These are phyloP conservation scores for Cyclotella cryptica DNA, from an alignment of 108 stramenopile genomes.

Conservation along the genomic window DNA sequence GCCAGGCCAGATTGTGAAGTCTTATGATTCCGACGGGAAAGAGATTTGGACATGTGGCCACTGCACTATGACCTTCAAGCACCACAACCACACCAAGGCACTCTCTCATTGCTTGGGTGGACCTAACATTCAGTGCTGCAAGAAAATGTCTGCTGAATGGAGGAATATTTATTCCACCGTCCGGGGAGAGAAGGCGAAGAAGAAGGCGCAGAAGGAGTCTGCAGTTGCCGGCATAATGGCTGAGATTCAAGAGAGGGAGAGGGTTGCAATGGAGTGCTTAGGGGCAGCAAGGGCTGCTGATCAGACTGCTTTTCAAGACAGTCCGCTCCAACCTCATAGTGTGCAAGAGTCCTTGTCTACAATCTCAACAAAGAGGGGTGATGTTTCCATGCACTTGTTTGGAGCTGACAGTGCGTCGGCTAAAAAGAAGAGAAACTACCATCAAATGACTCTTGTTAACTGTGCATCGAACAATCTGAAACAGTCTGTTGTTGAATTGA, in stretches of 20 bases:
- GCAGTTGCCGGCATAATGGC: background rate
- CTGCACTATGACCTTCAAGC: background rate
- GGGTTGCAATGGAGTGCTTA: background rate
- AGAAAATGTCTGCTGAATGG: background rate
- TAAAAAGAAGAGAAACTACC: background rate
- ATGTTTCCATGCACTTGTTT: no score
- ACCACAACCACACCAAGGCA: background rate
- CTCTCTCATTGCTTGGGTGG: background rate
- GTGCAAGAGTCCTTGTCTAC: no score
- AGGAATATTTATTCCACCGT: background rate
- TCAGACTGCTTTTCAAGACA: no score
- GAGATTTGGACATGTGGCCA: background rate
- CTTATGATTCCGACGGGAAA: background rate
- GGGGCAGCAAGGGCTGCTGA: no score
- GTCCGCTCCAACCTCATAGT: background rate
- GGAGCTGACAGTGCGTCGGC: no score
- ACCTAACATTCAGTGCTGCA: background rate
- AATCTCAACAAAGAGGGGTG: no score
- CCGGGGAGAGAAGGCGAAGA: background rate
- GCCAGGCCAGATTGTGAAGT: background rate
- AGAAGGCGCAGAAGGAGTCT: background rate
- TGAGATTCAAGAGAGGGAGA: background rate
- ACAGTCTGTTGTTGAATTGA: background rate
- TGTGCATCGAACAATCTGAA: background rate
- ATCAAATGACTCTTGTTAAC: background rate